Percentiles rank a stretch among this genome's conserved stretches.
These are phyloP conservation scores for Laguncularia racemosa DNA, from an alignment of 345 rosid genomes.

Conservation along the genomic window DNA sequence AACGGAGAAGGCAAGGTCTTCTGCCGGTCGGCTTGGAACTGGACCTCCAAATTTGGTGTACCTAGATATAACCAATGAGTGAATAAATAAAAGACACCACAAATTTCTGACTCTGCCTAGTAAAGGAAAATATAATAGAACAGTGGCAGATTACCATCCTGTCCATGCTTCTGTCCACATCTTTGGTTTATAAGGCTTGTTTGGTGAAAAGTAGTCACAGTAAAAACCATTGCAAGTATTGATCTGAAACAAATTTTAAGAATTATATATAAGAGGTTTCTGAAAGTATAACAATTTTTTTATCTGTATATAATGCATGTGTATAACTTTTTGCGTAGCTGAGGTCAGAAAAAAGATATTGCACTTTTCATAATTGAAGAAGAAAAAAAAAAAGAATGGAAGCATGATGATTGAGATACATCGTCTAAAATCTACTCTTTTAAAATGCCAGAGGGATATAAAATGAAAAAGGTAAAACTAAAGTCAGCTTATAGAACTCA, in stretches of 20 bases:
- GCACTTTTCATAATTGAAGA: no score
- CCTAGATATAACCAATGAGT: constrained; percentile 31
- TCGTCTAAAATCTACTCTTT: background rate
- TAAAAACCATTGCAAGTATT: constrained; percentile 98
- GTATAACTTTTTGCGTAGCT: no score
- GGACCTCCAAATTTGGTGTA: constrained; percentile 96
- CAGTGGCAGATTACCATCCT: constrained; percentile 55
- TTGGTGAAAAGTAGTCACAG: constrained; percentile 93
- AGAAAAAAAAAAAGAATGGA: no score
- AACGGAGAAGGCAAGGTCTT: constrained; percentile 95
- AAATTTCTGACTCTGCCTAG: background rate
- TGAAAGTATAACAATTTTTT: no score
- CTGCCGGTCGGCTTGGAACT: constrained; percentile 85
- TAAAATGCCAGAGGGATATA: background rate
- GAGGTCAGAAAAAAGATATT: background rate
- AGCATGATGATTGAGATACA: no score
- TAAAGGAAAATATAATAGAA: background rate
- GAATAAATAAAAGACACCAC: background rate
- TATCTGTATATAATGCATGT: no score
- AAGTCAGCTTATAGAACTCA: constrained; percentile 1
- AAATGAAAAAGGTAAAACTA: background rate
- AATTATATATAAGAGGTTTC: background rate
- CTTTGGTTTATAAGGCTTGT: constrained; percentile 91
- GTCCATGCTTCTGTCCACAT: constrained; percentile 99
- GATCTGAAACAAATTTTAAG: constrained; percentile 33